A percentile compares a stretch with the other conserved stretches of the same genome.
phyloP scores from a whole-genome alignment of 805 yeast species.

The Isabelozyma gotoi region DNA sequence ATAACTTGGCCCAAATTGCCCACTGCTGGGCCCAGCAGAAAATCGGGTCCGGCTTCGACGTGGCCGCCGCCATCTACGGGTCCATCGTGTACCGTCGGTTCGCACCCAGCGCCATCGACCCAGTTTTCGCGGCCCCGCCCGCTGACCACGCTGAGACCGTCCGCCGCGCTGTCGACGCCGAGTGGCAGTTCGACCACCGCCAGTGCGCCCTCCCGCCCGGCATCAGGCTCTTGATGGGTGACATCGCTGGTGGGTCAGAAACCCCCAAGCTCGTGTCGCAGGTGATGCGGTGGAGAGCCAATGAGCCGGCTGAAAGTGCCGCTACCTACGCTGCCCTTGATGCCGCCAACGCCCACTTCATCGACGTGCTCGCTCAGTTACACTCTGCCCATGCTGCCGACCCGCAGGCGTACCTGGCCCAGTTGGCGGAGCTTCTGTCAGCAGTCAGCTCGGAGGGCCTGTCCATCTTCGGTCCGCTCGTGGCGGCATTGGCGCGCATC shows the following conservation, averaged over 20 bases:
- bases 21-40: constrained; percentile 95
- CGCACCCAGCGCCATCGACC: constrained; percentile 49
- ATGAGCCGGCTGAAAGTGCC: constrained; percentile 49
- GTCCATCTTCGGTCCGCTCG: constrained; percentile 28
- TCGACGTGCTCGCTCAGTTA: constrained; percentile 46
- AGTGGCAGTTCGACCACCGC: constrained; percentile 63
- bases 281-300: constrained; percentile 68
- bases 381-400: constrained; percentile 25
- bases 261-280: constrained; percentile 86
- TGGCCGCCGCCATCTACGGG: constrained; percentile 93
- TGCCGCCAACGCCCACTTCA: constrained; percentile 56
- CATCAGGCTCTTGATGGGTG: constrained; percentile 83
- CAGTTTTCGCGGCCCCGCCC: constrained; percentile 8
- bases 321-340: constrained; percentile 57
- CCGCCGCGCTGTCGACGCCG: constrained; percentile 34
- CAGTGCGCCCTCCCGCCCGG: constrained; percentile 67
- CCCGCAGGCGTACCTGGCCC: constrained; percentile 33
- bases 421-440: constrained; percentile 15
- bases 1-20: constrained; percentile 82
- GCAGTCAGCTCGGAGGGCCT: not conserved
- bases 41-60: constrained; percentile 96
- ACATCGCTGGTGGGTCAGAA: constrained; percentile 87
- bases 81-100: constrained; percentile 82
- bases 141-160: constrained; percentile 20
- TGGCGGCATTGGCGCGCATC: constrained; percentile 46